These are phyloP conservation scores for Phycomyces nitens DNA, from an alignment of 192 early-diverging fungal genomes.

Conservation along the genomic window DNA sequence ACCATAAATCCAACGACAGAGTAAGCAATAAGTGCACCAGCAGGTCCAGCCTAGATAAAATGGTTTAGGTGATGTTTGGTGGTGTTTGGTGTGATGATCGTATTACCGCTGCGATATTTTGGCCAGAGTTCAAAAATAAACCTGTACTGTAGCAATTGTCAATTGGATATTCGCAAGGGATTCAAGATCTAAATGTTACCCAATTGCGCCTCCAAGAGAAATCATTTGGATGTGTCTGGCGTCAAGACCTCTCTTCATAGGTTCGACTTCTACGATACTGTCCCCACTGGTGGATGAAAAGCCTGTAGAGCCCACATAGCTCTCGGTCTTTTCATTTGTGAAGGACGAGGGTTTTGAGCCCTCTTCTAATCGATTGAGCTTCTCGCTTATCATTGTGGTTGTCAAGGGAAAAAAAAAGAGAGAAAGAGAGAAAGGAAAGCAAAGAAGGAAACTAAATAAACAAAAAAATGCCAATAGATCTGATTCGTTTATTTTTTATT, in stretches of 20 bases:
- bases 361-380: not conserved
- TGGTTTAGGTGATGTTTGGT: no score
- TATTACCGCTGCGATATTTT: slow-evolving; percentile 46
- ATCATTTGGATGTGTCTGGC: slow-evolving; percentile 35
- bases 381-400: not conserved
- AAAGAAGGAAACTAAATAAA: not conserved
- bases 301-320: not conserved
- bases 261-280: not conserved
- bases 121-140: slow-evolving; percentile 67
- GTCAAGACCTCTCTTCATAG: slow-evolving; percentile 15
- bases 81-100: not conserved
- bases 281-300: not conserved
- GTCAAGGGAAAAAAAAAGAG: not conserved
- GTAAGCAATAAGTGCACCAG: slow-evolving; percentile 68
- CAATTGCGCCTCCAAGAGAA: slow-evolving; percentile 33
- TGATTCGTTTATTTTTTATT: not conserved
- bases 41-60: slow-evolving; percentile 56
- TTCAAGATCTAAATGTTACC: not conserved
- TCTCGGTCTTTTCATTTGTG: not conserved
- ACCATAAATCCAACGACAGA: slow-evolving; percentile 33
- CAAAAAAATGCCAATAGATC: not conserved
- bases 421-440: not conserved
- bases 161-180: not conserved
- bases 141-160: slow-evolving; percentile 46
- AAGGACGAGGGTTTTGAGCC: not conserved